phyloP scores from a whole-genome alignment of 345 rosid genomes.

The Eucalyptus leucophloia region DNA sequence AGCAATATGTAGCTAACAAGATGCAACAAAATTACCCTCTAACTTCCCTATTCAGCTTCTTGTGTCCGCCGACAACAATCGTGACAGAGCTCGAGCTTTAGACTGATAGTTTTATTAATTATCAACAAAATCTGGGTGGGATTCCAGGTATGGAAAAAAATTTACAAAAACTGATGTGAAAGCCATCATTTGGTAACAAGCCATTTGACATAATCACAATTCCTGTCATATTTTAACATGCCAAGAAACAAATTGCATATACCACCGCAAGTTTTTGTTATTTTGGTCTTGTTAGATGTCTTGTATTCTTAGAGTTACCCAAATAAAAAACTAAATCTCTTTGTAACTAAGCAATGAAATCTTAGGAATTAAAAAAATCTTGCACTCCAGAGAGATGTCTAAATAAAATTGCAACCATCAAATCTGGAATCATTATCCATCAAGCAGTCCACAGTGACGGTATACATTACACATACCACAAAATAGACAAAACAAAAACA shows the following conservation, averaged over 20 bases:
- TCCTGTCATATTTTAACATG: neutral
- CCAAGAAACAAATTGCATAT: accelerated
- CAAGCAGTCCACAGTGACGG: neutral
- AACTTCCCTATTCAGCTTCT: neutral
- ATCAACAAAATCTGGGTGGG: neutral
- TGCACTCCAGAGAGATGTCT: neutral
- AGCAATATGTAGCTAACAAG: neutral
- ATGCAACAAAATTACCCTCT: neutral
- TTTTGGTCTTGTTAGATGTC: neutral
- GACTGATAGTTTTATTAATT: too few species aligned
- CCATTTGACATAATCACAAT: neutral
- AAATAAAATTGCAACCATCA: neutral
- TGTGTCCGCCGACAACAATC: neutral
- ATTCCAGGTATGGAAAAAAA: too few species aligned
- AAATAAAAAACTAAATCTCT: neutral
- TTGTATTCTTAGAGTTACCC: neutral
- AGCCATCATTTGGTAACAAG: too few species aligned
- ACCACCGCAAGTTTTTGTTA: accelerated
- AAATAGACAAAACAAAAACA: too few species aligned
- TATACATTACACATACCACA: neutral
- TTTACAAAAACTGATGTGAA: neutral
- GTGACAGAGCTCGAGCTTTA: neutral
- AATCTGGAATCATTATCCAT: neutral
- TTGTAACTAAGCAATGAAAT: neutral
- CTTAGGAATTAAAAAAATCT: neutral